Evolutionary conservation across 306 rosid genomes (phyloP), one percentile per base, ranked within the genome.

Genomic region (Acacia crassicarpa): DNA sequence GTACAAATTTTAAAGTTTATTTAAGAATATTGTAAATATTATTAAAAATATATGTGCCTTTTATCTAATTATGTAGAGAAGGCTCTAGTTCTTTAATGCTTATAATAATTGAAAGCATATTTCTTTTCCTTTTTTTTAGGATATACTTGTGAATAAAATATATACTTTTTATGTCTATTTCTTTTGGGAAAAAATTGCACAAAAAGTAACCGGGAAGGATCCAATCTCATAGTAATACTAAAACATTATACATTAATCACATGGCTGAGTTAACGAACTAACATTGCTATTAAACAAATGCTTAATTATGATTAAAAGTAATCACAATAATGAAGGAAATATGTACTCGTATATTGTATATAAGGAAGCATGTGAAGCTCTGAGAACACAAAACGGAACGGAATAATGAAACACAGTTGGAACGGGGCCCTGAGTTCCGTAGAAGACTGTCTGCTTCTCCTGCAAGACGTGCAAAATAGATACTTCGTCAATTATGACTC

Each of bases 381-480:
- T 6, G 72, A 67, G 72, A 9, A 35, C 27, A 3, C 11, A 71
- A 30, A 44, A 44, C 75, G 58, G 58, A 32, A 71, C 75, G 58
- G 58, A 71, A 71, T 71, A 46, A 72, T 72, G 59, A 14, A 15
- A 8, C 40, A 45, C 41, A 45, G 40, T 46, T 72, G 59, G 20
- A 71, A 71, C 56, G 22, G 38, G 58, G 75, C 56, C 20, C 20
- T 69, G 32, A 69, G 32, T 69, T 43, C 74, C 74, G 53, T 41
- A 40, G 49, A 41, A 69, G 51, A 69, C 32, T 69, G 51, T 69
- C 53, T 41, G 32, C 30, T 48, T 43, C 46, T 19, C 35, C 38
- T 70, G 33, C 75, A 70, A 44, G 75, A 41, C 75, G 67, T 62
- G 38, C 68, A 27, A 62, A 25, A 62, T 62, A 62, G 19, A 62